These are phyloP conservation scores for Elsinoe ampelina DNA, from an alignment of 2,329 filamentous ascomycete species.

Conservation along the genomic window DNA sequence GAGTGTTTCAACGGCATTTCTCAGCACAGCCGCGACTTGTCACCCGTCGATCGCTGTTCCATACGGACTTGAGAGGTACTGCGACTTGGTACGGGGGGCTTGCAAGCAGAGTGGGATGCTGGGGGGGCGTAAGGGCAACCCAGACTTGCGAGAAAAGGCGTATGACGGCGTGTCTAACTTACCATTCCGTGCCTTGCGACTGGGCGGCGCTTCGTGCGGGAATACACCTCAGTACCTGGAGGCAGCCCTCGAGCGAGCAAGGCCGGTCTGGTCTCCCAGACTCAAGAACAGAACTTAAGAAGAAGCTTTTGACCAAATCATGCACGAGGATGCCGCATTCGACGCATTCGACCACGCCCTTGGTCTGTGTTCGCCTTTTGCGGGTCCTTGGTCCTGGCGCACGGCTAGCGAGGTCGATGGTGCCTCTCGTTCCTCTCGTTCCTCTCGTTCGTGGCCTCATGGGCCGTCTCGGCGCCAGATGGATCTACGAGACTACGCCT, in stretches of 20 bases:
- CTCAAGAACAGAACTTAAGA: not conserved
- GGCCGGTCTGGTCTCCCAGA: not conserved
- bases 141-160: not conserved
- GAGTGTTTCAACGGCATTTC: conserved; percentile 13
- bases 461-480: conserved; percentile 3
- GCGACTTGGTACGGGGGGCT: conserved; percentile 2
- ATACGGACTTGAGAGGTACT: not conserved
- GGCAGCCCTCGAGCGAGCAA: not conserved
- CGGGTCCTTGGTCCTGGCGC: not conserved
- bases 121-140: conserved; percentile 5
- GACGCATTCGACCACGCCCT: conserved; percentile 3
- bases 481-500: conserved; percentile 1
- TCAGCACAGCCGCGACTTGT: conserved; percentile 13
- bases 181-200: conserved; percentile 5
- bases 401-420: conserved; percentile 6
- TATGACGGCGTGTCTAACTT: conserved; percentile 9
- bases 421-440: not conserved
- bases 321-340: conserved; percentile 5
- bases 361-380: conserved; percentile 1
- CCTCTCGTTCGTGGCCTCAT: conserved; percentile 3
- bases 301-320: conserved; percentile 1
- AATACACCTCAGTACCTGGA: conserved; percentile 1
- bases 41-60: conserved; percentile 12
- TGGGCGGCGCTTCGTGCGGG: not conserved
- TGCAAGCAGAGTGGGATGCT: conserved; percentile 8